phyloP scores from a whole-genome alignment of 148 eudicot species.

The Rhododendron kiyosumense region DNA sequence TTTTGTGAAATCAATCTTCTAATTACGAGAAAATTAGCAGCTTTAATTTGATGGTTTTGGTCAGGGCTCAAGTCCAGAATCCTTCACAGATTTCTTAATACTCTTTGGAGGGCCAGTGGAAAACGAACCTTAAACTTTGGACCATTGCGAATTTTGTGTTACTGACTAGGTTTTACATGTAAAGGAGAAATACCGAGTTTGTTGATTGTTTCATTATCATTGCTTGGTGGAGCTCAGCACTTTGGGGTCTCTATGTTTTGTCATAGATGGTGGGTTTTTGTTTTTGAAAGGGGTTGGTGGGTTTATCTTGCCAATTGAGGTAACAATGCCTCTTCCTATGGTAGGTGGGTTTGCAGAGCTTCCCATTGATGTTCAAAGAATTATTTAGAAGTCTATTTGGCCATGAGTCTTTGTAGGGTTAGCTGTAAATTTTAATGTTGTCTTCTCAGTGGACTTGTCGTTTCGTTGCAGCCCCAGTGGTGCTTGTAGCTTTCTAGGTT shows the following conservation, averaged over 20 bases:
- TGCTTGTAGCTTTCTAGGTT: neutral
- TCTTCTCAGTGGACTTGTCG: neutral
- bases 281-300: neutral
- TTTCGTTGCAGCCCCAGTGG: neutral
- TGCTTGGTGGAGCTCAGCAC: neutral
- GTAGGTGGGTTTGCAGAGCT: neutral
- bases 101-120: neutral
- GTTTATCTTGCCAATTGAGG: neutral
- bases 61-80: neutral
- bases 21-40: neutral
- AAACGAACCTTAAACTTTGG: neutral
- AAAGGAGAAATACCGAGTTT: neutral
- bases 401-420: neutral
- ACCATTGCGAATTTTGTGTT: neutral
- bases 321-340: neutral
- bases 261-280: neutral
- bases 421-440: neutral
- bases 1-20: neutral
- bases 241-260: neutral
- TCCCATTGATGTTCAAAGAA: neutral
- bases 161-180: neutral
- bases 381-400: neutral
- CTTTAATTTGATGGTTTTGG: neutral
- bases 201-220: neutral
- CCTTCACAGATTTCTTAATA: neutral